These are phyloP conservation scores for Phytophthora aleatoria DNA, from an alignment of 352 stramenopile species.

Conservation along the genomic window DNA sequence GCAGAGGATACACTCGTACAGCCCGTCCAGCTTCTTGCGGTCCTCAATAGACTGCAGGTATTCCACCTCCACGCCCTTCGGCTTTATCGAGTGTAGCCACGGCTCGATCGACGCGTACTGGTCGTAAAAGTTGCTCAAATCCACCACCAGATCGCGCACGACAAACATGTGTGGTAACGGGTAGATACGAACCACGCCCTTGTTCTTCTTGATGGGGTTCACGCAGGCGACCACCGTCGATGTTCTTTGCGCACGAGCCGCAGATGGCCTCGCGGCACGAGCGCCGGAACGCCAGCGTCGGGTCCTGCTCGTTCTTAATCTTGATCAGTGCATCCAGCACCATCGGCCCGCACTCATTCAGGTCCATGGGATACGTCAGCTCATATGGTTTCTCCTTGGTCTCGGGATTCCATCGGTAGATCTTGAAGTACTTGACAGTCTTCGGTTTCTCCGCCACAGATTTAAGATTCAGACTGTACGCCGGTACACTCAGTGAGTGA, in stretches of 20 bases:
- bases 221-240: conserved; percentile 98
- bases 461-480: conserved; percentile 66
- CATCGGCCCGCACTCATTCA: conserved; percentile 98
- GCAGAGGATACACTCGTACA: conserved; percentile 99
- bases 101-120: conserved; percentile 98
- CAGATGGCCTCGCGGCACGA: conserved; percentile 99
- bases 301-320: conserved; percentile 99
- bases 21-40: conserved; percentile 98
- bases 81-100: conserved; percentile 95
- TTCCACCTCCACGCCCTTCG: conserved; percentile 84
- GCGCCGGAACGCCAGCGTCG: conserved; percentile 97
- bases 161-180: conserved; percentile 99
- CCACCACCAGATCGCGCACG: conserved; percentile 98
- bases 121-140: conserved; percentile 99
- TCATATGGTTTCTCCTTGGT: conserved; percentile 93
- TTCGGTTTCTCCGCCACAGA: conserved; percentile 69
- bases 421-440: conserved; percentile 98
- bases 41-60: conserved; percentile 93
- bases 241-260: conserved; percentile 99
- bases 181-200: conserved; percentile 96
- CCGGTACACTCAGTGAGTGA: conserved; percentile 59
- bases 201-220: conserved; percentile 94
- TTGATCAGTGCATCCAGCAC: conserved; percentile 98
- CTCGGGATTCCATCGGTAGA: conserved; percentile 99
- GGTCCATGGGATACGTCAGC: conserved; percentile 96